Evolutionary conservation across 1,284 basidiomycete species (phyloP), one percentile per base, ranked within the genome.

Genomic region (Amylostereum areolatum): DNA sequence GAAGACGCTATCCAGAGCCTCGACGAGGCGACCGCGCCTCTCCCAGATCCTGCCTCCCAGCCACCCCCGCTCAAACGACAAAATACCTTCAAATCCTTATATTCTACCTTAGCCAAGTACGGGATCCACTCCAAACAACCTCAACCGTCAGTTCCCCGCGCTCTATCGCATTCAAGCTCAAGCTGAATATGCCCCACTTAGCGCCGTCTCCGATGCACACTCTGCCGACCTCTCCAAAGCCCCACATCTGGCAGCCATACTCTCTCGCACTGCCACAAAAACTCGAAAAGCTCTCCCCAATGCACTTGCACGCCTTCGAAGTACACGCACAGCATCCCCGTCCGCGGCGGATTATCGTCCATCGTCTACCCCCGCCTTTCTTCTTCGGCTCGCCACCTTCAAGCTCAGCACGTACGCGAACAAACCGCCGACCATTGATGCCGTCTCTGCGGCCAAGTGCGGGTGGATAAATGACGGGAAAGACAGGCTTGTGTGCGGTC

Each of bases 301-400:
- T 63, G 71, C 18, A 56, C 55, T 55, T 18, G 62, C 11, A 62
- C 63, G 6, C 55, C 66, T 28, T 57, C 72, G 9, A 3, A 44
- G 60, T 2, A 49, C 62, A 1, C 50, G 61, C 5, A 58, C 71
- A 4, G 66, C 70, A 3, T 75, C 78, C 4, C n/a, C n/a, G n/a
- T n/a, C n/a, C n/a, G n/a, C n/a, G n/a, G n/a, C n/a, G n/a, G 85
- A 89, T 51, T 91, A 90, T 59, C 73, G 85, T 45, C 88, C 89
- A 3, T 88, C 86, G 3, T 90, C 88, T 8, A 75, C 77, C 5
- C 64, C 76, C 1, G 85, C 82, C 1, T 86, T 91, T 59, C 66
- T 91, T 31, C 68, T 75, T 11, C 84, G 89, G 32, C 75, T 91
- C 3, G 70, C 78, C 0, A 89, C 88, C 0, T 91, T 78, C 65